These are phyloP conservation scores for Massariosphaeria phaeospora DNA, from an alignment of 495 filamentous ascomycete genomes.

Conservation along the genomic window DNA sequence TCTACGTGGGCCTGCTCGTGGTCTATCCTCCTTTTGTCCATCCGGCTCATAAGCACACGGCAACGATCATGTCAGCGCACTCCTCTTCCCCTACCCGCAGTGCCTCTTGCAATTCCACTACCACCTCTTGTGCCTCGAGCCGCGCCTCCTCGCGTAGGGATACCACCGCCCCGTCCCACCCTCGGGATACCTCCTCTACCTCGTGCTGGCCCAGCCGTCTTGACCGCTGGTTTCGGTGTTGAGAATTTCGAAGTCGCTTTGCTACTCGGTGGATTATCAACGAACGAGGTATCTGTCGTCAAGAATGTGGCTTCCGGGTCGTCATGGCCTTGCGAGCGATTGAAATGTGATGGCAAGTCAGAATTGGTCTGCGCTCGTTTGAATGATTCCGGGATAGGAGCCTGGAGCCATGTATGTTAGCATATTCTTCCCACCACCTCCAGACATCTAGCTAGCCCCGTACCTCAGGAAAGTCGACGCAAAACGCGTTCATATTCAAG, in stretches of 20 bases:
- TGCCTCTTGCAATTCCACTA: slow-evolving; percentile 39
- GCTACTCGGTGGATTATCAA: slow-evolving; percentile 76
- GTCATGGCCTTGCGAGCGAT: slow-evolving; percentile 15
- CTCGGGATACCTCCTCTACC: slow-evolving; percentile 29
- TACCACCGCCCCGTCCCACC: slow-evolving; percentile 34
- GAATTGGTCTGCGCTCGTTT: slow-evolving; percentile 47
- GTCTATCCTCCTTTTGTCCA: no score
- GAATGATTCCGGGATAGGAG: slow-evolving; percentile 68
- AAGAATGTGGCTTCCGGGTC: slow-evolving; percentile 83
- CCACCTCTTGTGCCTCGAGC: slow-evolving; percentile 39
- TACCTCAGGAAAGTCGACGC: slow-evolving; percentile 96
- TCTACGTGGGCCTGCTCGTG: no score
- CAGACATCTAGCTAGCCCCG: not conserved
- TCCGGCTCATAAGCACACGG: no score
- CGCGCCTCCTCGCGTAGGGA: slow-evolving; percentile 39
- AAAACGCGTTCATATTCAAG: slow-evolving; percentile 98
- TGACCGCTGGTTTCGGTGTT: slow-evolving; percentile 45
- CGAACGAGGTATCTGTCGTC: slow-evolving; percentile 91
- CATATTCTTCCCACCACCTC: not conserved
- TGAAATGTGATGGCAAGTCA: not conserved
- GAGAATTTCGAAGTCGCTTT: slow-evolving; percentile 63
- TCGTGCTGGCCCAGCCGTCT: slow-evolving; percentile 1
- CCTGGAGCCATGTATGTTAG: slow-evolving; percentile 39
- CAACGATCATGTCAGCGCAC: not conserved
- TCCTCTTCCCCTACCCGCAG: slow-evolving; percentile 35